Conservation (phyloP, 179 eudicot genomes). For the Actinidia chinensis region DNA sequence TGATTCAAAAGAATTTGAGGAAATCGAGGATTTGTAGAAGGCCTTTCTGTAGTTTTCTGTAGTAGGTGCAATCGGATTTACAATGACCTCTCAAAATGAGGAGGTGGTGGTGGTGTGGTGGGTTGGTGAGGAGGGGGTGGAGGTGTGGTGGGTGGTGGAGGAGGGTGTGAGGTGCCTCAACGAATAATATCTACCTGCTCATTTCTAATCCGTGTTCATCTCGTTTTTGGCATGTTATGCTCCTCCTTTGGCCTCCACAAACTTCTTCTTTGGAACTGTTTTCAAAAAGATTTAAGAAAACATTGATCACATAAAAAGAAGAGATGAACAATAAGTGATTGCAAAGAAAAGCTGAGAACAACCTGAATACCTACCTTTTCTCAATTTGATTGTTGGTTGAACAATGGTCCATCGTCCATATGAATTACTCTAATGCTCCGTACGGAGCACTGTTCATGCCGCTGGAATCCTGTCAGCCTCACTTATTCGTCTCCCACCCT, state of each 20-base stretch:
- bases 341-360: background rate
- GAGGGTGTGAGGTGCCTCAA: conserved; percentile 57
- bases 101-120: conserved; percentile 40
- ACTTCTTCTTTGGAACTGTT: conserved; percentile 51
- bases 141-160: conserved; percentile 16
- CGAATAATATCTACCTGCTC: conserved; percentile 64
- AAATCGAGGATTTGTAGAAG: conserved; percentile 35
- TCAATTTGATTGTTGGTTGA: conserved; percentile 41
- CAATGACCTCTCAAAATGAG: conserved; percentile 50
- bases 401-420: conserved; percentile 31
- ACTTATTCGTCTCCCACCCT: conserved; percentile 48
- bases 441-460: conserved; percentile 76
- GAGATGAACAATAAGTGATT: background rate
- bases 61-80: conserved; percentile 48
- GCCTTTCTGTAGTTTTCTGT: conserved; percentile 33
- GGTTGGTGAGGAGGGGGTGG: conserved; percentile 54
- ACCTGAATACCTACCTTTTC: conserved; percentile 36
- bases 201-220: conserved; percentile 39
- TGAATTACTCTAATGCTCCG: conserved; percentile 46
- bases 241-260: conserved; percentile 51
- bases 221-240: conserved; percentile 47
- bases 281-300: conserved; percentile 23
- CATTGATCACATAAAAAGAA: background rate
- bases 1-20: conserved; percentile 68
- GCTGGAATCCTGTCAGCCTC: conserved; percentile 40